Conservation (phyloP, 768 basidiomycete genomes). For the Cystoderma amianthinum region DNA sequence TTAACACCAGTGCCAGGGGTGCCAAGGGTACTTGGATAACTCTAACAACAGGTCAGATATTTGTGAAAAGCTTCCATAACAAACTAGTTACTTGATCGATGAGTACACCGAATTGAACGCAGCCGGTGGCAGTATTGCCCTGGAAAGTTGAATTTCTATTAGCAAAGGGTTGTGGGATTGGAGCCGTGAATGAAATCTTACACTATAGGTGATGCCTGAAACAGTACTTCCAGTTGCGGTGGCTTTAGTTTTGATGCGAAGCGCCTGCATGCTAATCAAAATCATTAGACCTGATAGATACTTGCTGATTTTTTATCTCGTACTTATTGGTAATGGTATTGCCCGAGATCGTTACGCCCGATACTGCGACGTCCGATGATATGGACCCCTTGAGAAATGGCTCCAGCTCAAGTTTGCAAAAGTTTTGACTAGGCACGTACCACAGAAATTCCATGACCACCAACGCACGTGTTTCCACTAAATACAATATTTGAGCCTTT, state of each 20-base stretch:
- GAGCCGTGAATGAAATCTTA: too few relatives aligned
- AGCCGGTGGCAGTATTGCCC: slow-evolving; percentile 47
- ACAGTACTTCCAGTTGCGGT: slow-evolving; percentile 40
- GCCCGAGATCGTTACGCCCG: slow-evolving; percentile 35
- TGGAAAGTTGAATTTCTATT: too few relatives aligned
- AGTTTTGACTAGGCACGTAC: too few relatives aligned
- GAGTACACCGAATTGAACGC: slow-evolving; percentile 44
- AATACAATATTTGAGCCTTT: slow-evolving; percentile 37
- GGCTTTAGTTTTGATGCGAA: slow-evolving; percentile 56
- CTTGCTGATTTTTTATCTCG: too few relatives aligned
- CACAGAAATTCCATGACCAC: slow-evolving; percentile 63
- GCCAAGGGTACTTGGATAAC: slow-evolving; percentile 46
- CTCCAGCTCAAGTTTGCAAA: too few relatives aligned
- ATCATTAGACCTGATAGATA: too few relatives aligned
- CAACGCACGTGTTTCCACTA: slow-evolving; percentile 43
- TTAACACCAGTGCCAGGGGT: slow-evolving; percentile 49
- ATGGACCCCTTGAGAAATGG: slow-evolving; percentile 65
- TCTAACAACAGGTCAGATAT: too few relatives aligned
- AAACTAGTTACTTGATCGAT: slow-evolving; percentile 57
- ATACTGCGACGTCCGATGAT: slow-evolving; percentile 34
- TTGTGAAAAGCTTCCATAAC: too few relatives aligned
- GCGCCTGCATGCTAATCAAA: too few relatives aligned
- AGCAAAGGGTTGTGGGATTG: too few relatives aligned
- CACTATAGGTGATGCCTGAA: slow-evolving; percentile 40
- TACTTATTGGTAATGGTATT: slow-evolving; percentile 56